Evolutionary conservation across 371 early-diverging fungal species (phyloP), one percentile per base, ranked within the genome.

Genomic region (Lichtheimia ornata): DNA sequence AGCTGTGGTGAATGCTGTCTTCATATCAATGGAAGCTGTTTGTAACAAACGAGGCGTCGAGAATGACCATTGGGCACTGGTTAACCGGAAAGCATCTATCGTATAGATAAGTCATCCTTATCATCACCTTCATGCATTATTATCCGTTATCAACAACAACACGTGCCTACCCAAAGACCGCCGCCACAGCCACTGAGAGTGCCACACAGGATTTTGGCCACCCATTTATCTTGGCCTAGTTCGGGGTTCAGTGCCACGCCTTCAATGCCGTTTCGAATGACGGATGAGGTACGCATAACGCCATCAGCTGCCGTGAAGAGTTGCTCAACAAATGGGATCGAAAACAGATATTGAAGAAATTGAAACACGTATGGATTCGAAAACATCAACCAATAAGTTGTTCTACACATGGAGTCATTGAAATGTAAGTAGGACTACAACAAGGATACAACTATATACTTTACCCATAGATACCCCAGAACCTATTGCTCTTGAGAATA

Each of bases 151-250:
- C n/a, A n/a, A n/a, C n/a, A n/a, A n/a, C 18, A 50, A n/a, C 25
- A 42, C 59, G 62, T 69, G 73, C 78, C 78, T 40, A 75, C 79
- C 83, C 79, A 83, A 58, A 83, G 64, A 5, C 81, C 81, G 40
- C 85, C 84, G 47, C 86, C 86, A 40, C 79, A 78, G 3, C 86
- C 86, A 17, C 76, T 69, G 35, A 86, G 65, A 14, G 79, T 77
- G 12, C 86, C 86, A 58, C 83, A 71, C 2, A 84, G 44, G 18
- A 84, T 53, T 63, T 83, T 79, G 40, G 86, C 86, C 18, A 82
- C 76, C 66, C 70, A 71, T 50, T 77, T 77, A 30, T 72, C 74
- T 18, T 60, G 41, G 1, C 81, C 77, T 15, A 77, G 65, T 17
- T 66, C 79, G 3, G 76, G 73, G 13, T 76, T 72, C 30, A 65